These are phyloP conservation scores for Patellifolia procumbens DNA, from an alignment of 179 eudicot species.

Conservation along the genomic window DNA sequence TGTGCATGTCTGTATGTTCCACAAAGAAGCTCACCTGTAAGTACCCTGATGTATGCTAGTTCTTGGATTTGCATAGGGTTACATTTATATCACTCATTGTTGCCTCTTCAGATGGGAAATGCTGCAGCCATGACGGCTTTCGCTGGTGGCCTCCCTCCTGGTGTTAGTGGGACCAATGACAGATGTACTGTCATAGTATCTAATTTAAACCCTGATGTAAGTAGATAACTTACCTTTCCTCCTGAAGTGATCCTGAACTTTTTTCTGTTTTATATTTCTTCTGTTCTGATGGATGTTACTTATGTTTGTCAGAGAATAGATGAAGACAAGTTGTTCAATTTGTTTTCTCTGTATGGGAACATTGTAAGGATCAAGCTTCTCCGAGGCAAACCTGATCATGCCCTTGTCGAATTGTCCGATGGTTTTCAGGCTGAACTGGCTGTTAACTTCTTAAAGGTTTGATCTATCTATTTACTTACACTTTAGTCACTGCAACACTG, in stretches of 20 bases:
- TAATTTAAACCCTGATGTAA: conserved; percentile 81
- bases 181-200: conserved; percentile 92
- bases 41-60: neutral
- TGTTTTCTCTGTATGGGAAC: conserved; percentile 94
- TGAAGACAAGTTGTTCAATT: conserved; percentile 89
- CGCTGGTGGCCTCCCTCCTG: conserved; percentile 93
- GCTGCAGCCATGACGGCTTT: conserved; percentile 87
- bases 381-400: conserved; percentile 93
- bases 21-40: neutral
- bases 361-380: conserved; percentile 90
- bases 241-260: neutral
- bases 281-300: neutral
- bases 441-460: conserved; percentile 91
- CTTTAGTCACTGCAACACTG: neutral
- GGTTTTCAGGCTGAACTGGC: conserved; percentile 99
- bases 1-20: neutral
- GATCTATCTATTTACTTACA: neutral
- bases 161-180: conserved; percentile 89
- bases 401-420: conserved; percentile 93
- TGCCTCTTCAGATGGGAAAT: conserved; percentile 60
- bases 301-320: conserved; percentile 61
- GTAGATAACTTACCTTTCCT: conserved; percentile 17
- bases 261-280: neutral
- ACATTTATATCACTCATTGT: neutral
- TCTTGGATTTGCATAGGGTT: neutral